A percentile compares a stretch with the other conserved stretches of the same genome.
phyloP scores from a whole-genome alignment of 192 early-diverging fungal species.

The Kappamyces sp. region DNA sequence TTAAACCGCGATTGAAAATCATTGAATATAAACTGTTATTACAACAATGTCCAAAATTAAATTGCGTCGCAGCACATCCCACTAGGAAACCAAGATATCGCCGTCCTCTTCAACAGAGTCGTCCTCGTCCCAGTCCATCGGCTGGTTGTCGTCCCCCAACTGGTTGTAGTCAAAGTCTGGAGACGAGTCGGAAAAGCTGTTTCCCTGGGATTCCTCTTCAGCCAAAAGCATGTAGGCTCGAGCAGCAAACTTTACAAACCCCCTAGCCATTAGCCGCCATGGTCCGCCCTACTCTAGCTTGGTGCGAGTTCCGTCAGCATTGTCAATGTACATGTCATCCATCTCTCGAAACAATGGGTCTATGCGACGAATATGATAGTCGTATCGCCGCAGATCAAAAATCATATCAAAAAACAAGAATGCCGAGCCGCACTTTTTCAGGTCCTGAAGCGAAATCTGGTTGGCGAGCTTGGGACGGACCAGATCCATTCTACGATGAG shows the following conservation, averaged over 20 bases:
- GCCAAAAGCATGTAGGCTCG: conserved; percentile 49
- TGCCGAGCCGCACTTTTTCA: conserved; percentile 36
- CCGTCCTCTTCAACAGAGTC: too few relatives aligned
- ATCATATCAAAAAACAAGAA: conserved; percentile 53
- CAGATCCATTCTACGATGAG: conserved; percentile 38
- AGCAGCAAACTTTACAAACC: conserved; percentile 61
- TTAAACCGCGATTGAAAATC: too few relatives aligned
- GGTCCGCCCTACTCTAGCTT: conserved; percentile 37
- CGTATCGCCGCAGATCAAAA: conserved; percentile 56
- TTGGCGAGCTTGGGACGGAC: conserved; percentile 33
- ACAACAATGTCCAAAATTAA: too few relatives aligned
- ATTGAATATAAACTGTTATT: too few relatives aligned
- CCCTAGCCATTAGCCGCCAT: conserved; percentile 24
- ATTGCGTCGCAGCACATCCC: too few relatives aligned
- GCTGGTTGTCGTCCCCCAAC: too few relatives aligned
- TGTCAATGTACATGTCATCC: conserved; percentile 43
- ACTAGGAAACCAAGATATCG: too few relatives aligned
- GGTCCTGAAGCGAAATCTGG: conserved; percentile 39
- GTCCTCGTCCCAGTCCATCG: too few relatives aligned
- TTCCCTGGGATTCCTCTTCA: conserved; percentile 30
- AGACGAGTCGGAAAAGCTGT: neutral
- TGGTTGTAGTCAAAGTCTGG: too few relatives aligned
- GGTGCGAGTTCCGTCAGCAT: conserved; percentile 22
- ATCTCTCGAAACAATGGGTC: conserved; percentile 51
- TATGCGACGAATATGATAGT: conserved; percentile 43